Evolutionary conservation across 2,329 filamentous ascomycete genomes (phyloP).

Genomic region (Xylaria sp.): DNA sequence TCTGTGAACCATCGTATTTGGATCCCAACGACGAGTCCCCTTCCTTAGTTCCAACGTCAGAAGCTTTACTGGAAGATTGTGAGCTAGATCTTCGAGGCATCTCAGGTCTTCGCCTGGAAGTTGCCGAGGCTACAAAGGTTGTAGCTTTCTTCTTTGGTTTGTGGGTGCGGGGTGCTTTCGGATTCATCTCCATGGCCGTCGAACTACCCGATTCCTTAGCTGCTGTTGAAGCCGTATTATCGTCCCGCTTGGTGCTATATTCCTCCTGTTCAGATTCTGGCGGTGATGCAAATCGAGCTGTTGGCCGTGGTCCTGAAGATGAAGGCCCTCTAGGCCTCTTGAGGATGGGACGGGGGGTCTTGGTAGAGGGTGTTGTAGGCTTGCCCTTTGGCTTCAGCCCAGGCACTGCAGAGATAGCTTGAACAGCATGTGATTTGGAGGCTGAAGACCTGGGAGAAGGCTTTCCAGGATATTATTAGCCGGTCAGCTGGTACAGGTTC

Average conservation of each 20-base stretch:
- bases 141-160: conserved; percentile 50
- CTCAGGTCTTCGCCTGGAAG: conserved; percentile 59
- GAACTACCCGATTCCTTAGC: conserved; percentile 40
- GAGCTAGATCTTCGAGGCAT: conserved; percentile 61
- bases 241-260: conserved; percentile 47
- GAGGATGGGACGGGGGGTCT: conserved; percentile 66
- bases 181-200: conserved; percentile 44
- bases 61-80: conserved; percentile 55
- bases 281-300: conserved; percentile 69
- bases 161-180: conserved; percentile 34
- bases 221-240: conserved; percentile 57
- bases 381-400: conserved; percentile 42
- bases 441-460: conserved; percentile 41
- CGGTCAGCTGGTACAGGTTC: not conserved
- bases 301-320: conserved; percentile 64
- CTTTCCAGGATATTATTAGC: conserved; percentile 40
- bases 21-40: conserved; percentile 42
- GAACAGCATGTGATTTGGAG: conserved; percentile 32
- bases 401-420: conserved; percentile 32
- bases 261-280: conserved; percentile 60
- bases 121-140: conserved; percentile 58
- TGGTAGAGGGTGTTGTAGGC: conserved; percentile 56
- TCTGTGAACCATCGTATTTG: conserved; percentile 41
- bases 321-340: conserved; percentile 69
- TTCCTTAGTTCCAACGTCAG: conserved; percentile 52